These are phyloP conservation scores for Pseudogymnoascus sp. DNA, from an alignment of 2,329 filamentous ascomycete species.

Conservation along the genomic window DNA sequence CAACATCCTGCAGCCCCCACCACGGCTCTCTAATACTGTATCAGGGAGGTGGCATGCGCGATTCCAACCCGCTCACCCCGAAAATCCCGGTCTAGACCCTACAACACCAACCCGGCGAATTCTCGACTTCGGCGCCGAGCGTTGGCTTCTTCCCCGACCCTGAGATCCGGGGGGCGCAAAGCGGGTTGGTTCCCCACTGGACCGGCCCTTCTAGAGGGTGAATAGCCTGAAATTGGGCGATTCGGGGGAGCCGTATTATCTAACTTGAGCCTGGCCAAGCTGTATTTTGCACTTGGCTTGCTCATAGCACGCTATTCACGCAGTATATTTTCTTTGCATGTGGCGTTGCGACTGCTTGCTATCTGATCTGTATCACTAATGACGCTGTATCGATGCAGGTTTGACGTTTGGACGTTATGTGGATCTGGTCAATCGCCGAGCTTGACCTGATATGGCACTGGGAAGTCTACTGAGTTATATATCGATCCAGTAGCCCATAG, in stretches of 20 bases:
- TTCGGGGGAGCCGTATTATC: neutral
- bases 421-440: neutral
- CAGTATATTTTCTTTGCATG: neutral
- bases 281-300: neutral
- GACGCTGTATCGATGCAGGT: neutral
- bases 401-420: neutral
- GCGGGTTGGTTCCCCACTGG: neutral
- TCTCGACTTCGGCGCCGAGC: neutral
- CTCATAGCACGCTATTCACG: neutral
- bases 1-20: neutral
- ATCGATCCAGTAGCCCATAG: too few species aligned
- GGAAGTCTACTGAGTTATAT: neutral
- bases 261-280: neutral
- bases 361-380: neutral
- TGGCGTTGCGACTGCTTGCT: neutral
- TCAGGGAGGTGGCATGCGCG: neutral
- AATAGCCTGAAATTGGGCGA: neutral
- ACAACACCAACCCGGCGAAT: neutral
- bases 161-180: neutral
- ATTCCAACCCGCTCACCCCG: neutral
- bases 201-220: neutral
- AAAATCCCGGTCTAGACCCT: neutral
- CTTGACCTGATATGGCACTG: neutral
- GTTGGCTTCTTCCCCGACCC: neutral
- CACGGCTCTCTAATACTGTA: neutral